These are phyloP conservation scores for Metschnikowia reukaufii DNA, from an alignment of 805 yeast genomes.

Conservation along the genomic window DNA sequence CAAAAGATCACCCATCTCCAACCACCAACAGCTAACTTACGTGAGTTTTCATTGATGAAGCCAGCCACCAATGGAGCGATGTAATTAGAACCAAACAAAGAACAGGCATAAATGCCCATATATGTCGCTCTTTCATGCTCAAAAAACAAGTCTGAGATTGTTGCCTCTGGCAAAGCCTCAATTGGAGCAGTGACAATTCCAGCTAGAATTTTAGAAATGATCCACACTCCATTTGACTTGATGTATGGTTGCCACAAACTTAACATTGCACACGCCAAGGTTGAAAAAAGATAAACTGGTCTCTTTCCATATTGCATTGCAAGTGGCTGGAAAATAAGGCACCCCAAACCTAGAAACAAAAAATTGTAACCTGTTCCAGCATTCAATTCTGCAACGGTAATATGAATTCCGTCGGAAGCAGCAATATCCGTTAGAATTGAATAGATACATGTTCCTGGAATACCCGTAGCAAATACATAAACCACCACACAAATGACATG, in stretches of 20 bases:
- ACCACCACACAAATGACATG: constrained; percentile 42
- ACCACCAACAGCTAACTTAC: constrained; percentile 11
- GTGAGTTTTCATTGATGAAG: constrained; percentile 18
- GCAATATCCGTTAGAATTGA: constrained; percentile 19
- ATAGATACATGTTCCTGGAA: constrained; percentile 19
- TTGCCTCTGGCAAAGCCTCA: constrained; percentile 51
- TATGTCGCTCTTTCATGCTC: constrained; percentile 42
- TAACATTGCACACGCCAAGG: constrained; percentile 38
- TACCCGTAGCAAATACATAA: constrained; percentile 43
- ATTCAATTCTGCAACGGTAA: constrained; percentile 16
- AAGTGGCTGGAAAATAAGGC: constrained; percentile 51
- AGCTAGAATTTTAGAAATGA: constrained; percentile 18
- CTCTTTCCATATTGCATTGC: constrained; percentile 52
- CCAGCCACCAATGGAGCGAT: constrained; percentile 21
- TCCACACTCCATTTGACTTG: constrained; percentile 27
- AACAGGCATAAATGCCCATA: constrained; percentile 19
- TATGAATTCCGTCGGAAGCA: constrained; percentile 15
- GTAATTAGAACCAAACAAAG: constrained; percentile 27
- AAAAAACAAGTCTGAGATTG: constrained; percentile 50
- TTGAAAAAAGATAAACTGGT: constrained; percentile 42
- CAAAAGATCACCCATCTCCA: constrained; percentile 21
- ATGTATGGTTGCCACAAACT: constrained; percentile 45
- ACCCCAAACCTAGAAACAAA: constrained; percentile 34
- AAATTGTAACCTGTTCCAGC: constrained; percentile 19
- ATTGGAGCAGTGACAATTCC: constrained; percentile 38